These are phyloP conservation scores for Neostapfia colusana DNA, from an alignment of 176 grass and related monocot genomes.

Conservation along the genomic window DNA sequence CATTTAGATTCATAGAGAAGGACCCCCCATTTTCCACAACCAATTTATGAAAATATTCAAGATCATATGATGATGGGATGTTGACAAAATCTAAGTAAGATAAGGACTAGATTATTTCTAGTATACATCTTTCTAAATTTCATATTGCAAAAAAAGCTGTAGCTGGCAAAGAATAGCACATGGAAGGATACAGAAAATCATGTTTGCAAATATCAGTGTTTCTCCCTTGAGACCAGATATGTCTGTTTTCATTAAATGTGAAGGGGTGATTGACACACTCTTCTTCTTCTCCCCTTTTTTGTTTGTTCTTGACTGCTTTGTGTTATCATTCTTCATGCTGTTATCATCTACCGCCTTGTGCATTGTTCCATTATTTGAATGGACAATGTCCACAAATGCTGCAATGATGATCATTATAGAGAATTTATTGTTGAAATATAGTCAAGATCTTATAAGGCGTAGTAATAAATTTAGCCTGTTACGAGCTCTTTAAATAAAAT, in stretches of 20 bases:
- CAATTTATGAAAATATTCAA: slow-evolving; percentile 87
- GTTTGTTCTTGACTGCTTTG: slow-evolving; percentile 47
- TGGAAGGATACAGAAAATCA: slow-evolving; percentile 93
- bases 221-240: slow-evolving; percentile 75
- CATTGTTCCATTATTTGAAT: slow-evolving; percentile 80
- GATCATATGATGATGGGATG: slow-evolving; percentile 68
- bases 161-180: slow-evolving; percentile 15
- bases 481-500: slow-evolving; percentile 30
- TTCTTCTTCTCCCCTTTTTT: slow-evolving; percentile 70
- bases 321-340: slow-evolving; percentile 46
- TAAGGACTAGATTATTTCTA: slow-evolving; percentile 47
- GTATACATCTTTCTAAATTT: slow-evolving; percentile 11
- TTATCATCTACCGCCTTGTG: slow-evolving; percentile 48
- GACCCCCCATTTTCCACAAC: slow-evolving; percentile 91
- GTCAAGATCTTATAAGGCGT: slow-evolving; percentile 29
- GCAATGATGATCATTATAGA: slow-evolving; percentile 35
- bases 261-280: slow-evolving; percentile 62
- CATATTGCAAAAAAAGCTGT: neutral
- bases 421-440: slow-evolving; percentile 38
- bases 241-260: slow-evolving; percentile 88
- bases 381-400: slow-evolving; percentile 90
- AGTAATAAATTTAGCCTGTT: slow-evolving; percentile 5
- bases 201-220: slow-evolving; percentile 80
- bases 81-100: slow-evolving; percentile 83
- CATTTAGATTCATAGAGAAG: slow-evolving; percentile 98